Conservation (phyloP, 495 filamentous ascomycete species). For the Neurospora tetrasperma region DNA sequence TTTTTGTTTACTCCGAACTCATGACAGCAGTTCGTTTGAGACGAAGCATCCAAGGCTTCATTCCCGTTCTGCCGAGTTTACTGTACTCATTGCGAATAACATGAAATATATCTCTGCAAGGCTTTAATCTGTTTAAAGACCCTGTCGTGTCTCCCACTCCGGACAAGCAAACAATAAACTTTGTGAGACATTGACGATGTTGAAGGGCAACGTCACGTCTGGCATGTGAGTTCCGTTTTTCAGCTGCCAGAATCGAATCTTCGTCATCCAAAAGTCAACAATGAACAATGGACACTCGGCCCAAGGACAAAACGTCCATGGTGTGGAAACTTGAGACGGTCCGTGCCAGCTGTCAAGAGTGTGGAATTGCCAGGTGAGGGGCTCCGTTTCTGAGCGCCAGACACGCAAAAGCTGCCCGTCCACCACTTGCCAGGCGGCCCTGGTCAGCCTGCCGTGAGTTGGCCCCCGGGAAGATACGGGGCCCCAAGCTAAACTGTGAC, state of each 20-base stretch:
- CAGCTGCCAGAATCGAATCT: background rate
- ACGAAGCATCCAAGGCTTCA: background rate
- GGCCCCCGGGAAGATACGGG: conserved; percentile 5
- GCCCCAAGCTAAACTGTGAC: conserved; percentile 1
- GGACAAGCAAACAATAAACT: background rate
- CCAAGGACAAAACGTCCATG: background rate
- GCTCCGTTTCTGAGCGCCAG: background rate
- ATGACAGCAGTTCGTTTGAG: background rate
- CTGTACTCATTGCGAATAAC: background rate
- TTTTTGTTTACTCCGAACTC: background rate
- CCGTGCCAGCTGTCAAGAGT: background rate
- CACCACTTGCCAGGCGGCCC: background rate
- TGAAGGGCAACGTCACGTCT: background rate
- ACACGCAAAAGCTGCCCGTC: background rate
- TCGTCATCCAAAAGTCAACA: conserved; percentile 1
- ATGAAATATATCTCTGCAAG: background rate
- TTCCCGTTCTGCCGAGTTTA: background rate
- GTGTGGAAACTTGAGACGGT: background rate
- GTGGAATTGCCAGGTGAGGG: conserved; percentile 2
- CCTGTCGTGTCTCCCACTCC: background rate
- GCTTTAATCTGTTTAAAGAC: background rate
- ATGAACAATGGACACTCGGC: background rate
- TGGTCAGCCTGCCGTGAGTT: background rate
- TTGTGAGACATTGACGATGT: background rate
- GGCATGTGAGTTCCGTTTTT: background rate